phyloP scores from a whole-genome alignment of 2,329 filamentous ascomycete genomes.

The Mycosphaerella sp. region DNA sequence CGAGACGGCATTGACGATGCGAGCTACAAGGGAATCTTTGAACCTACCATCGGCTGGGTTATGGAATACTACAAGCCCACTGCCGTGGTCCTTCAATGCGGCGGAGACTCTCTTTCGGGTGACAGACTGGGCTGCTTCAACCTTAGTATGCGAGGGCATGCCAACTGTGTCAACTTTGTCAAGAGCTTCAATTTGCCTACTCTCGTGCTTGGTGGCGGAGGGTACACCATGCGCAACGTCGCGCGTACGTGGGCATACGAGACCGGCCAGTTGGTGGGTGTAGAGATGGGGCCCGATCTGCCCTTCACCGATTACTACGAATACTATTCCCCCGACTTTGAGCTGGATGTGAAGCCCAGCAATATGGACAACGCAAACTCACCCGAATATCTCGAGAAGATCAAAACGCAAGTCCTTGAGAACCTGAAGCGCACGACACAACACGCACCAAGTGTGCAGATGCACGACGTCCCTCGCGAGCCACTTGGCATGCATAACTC shows the following conservation, averaged over 20 bases:
- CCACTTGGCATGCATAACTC: constrained; percentile 45
- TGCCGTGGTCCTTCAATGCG: constrained; percentile 63
- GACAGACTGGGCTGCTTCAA: constrained; percentile 65
- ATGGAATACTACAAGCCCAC: constrained; percentile 64
- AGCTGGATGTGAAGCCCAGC: constrained; percentile 61
- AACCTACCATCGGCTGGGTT: constrained; percentile 59
- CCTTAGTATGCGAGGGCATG: constrained; percentile 62
- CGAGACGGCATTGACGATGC: constrained; percentile 63
- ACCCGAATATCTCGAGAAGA: constrained; percentile 61
- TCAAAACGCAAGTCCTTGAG: constrained; percentile 58
- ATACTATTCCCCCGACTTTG: constrained; percentile 65
- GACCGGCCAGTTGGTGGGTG: constrained; percentile 73
- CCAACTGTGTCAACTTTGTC: constrained; percentile 63
- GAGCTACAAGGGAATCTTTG: constrained; percentile 62
- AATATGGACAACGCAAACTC: constrained; percentile 70
- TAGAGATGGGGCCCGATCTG: constrained; percentile 72
- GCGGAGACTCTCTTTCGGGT: constrained; percentile 60
- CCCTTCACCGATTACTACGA: constrained; percentile 97
- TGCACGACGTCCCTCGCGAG: constrained; percentile 56
- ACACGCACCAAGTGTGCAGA: constrained; percentile 55
- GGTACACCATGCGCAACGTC: constrained; percentile 63
- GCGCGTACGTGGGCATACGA: constrained; percentile 59
- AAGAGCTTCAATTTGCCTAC: constrained; percentile 62
- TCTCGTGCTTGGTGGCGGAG: constrained; percentile 60
- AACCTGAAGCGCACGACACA: constrained; percentile 60